These are phyloP conservation scores for Diaporthe citrichinensis DNA, from an alignment of 2,329 filamentous ascomycete species.

Conservation along the genomic window DNA sequence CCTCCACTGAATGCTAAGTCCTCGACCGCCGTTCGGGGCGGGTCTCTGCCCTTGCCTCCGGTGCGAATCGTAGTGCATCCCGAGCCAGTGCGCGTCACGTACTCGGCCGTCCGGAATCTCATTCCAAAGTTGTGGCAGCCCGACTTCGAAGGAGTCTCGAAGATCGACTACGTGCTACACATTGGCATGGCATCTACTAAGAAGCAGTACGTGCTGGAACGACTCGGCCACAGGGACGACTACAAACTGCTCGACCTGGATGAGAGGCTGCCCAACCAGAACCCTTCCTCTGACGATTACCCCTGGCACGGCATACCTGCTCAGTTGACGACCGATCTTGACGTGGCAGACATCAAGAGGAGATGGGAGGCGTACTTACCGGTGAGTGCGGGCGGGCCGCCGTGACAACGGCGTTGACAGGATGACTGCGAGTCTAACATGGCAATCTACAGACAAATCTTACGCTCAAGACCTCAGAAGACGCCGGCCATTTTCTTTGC, in stretches of 20 bases:
- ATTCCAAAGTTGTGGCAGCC: slow-evolving; percentile 75
- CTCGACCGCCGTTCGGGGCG: slow-evolving; percentile 50
- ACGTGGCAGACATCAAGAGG: slow-evolving; percentile 68
- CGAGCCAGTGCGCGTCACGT: slow-evolving; percentile 78
- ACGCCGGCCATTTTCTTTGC: slow-evolving; percentile 81
- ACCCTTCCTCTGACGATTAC: slow-evolving; percentile 61
- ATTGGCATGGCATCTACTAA: slow-evolving; percentile 82
- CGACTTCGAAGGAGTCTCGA: slow-evolving; percentile 50
- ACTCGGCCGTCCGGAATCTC: slow-evolving; percentile 73
- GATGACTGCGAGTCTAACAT: slow-evolving; percentile 12
- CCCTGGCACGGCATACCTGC: slow-evolving; percentile 68
- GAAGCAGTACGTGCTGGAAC: slow-evolving; percentile 79
- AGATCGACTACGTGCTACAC: slow-evolving; percentile 79
- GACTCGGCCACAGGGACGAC: slow-evolving; percentile 77
- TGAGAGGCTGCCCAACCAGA: slow-evolving; percentile 64
- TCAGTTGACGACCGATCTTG: slow-evolving; percentile 70
- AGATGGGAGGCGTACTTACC: slow-evolving; percentile 68
- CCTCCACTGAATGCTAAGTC: slow-evolving; percentile 63
- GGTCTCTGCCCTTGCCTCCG: slow-evolving; percentile 54
- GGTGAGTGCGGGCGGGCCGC: slow-evolving; percentile 54
- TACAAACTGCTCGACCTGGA: slow-evolving; percentile 82
- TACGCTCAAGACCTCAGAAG: slow-evolving; percentile 73
- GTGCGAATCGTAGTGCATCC: slow-evolving; percentile 77
- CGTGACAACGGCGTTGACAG: not conserved
- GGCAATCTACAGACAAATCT: slow-evolving; percentile 51